Conservation (phyloP, 2,329 filamentous ascomycete species). For the Exophiala bonariae region DNA sequence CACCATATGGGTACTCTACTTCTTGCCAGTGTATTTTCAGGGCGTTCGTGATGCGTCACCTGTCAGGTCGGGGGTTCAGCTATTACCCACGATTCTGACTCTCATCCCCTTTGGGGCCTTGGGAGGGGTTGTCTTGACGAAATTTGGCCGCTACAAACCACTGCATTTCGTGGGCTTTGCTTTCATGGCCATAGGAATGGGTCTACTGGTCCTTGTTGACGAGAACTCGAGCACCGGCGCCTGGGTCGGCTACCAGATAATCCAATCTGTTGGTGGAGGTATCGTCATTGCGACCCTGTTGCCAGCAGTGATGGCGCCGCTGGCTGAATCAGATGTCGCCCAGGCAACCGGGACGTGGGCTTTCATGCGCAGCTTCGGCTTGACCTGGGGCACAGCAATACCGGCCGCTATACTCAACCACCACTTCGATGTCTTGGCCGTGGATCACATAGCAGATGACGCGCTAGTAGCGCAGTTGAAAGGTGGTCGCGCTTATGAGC, state of each 20-base stretch:
- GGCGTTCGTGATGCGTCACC: too few species aligned
- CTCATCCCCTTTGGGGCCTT: slow-evolving; percentile 20
- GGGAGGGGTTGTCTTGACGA: slow-evolving; percentile 28
- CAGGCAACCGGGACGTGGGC: slow-evolving; percentile 25
- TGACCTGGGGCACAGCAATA: slow-evolving; percentile 32
- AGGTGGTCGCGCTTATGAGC: too few species aligned
- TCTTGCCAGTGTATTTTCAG: too few species aligned
- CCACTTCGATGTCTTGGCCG: too few species aligned
- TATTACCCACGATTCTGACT: slow-evolving; percentile 25
- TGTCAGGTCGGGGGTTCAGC: too few species aligned
- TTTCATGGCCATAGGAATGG: slow-evolving; percentile 27
- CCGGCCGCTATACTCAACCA: too few species aligned
- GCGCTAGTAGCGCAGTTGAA: background rate
- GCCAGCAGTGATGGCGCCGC: slow-evolving; percentile 27
- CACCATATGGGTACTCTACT: too few species aligned
- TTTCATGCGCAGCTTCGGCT: slow-evolving; percentile 31
- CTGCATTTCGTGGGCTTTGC: slow-evolving; percentile 30
- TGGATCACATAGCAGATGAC: too few species aligned
- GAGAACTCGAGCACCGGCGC: slow-evolving; percentile 22
- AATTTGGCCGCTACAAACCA: slow-evolving; percentile 31
- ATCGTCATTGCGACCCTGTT: slow-evolving; percentile 23
- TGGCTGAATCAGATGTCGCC: slow-evolving; percentile 29
- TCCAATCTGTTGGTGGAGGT: slow-evolving; percentile 26
- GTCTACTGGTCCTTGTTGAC: slow-evolving; percentile 30
- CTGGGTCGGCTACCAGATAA: slow-evolving; percentile 30